phyloP scores from a whole-genome alignment of 2,329 filamentous ascomycete species.

The Tolypocladium tropicale region DNA sequence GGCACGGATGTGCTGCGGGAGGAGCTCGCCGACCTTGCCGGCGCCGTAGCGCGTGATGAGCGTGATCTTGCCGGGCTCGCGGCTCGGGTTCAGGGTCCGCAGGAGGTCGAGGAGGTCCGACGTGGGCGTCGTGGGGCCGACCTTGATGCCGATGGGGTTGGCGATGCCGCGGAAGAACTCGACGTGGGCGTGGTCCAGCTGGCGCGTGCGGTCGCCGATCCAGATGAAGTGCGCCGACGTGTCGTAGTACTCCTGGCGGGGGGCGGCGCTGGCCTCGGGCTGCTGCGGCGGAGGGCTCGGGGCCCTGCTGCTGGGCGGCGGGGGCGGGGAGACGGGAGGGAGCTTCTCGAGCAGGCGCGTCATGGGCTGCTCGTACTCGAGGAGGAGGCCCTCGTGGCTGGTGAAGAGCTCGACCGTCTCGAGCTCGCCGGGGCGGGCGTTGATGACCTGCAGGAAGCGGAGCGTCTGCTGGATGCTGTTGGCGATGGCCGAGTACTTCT shows the following conservation, averaged over 20 bases:
- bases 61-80: conserved; percentile 86
- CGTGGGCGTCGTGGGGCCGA: conserved; percentile 74
- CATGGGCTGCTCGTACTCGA: conserved; percentile 88
- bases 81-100: conserved; percentile 70
- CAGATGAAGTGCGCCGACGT: conserved; percentile 96
- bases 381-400: conserved; percentile 84
- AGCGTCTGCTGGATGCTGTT: conserved; percentile 80
- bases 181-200: conserved; percentile 86
- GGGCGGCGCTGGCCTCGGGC: conserved; percentile 11
- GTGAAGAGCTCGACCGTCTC: conserved; percentile 93
- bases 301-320: conserved; percentile 8
- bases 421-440: conserved; percentile 72
- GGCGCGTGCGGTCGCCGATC: conserved; percentile 93
- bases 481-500: conserved; percentile 79
- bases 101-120: conserved; percentile 71
- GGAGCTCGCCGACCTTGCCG: conserved; percentile 59
- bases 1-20: conserved; percentile 79
- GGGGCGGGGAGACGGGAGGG: conserved; percentile 12
- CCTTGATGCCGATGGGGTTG: conserved; percentile 94
- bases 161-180: conserved; percentile 96
- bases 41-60: conserved; percentile 94
- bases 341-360: conserved; percentile 67
- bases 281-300: conserved; percentile 32
- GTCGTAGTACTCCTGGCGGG: conserved; percentile 68
- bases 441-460: conserved; percentile 89